Evolutionary conservation across 2,329 filamentous ascomycete species (phyloP).

Genomic region (Pseudogymnoascus sp.): DNA sequence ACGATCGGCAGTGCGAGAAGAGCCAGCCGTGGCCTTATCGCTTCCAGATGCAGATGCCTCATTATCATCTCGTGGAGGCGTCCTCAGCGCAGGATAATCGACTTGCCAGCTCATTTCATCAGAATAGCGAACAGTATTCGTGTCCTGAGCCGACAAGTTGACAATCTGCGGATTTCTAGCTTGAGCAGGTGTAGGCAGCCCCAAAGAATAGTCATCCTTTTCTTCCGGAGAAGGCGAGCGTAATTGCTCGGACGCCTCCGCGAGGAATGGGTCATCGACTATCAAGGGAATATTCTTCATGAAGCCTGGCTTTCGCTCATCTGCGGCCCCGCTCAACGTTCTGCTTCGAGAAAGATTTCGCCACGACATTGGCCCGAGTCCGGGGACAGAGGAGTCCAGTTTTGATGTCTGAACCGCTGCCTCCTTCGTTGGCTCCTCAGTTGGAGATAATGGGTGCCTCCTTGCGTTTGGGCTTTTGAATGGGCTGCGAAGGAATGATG

Average conservation of each 20-base stretch:
- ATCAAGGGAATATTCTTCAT: background rate
- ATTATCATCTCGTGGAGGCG: background rate
- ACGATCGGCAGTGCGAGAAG: background rate
- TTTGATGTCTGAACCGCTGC: background rate
- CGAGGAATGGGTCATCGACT: conserved; percentile 21
- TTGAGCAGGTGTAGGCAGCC: conserved; percentile 13
- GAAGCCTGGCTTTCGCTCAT: conserved; percentile 8
- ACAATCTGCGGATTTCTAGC: conserved; percentile 14
- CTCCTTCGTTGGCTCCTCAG: background rate
- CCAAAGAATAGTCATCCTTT: conserved; percentile 21
- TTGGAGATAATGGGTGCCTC: conserved; percentile 16
- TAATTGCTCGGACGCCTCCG: conserved; percentile 3
- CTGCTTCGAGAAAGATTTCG: background rate
- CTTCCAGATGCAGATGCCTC: background rate
- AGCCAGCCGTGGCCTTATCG: background rate
- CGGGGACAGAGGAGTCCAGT: background rate
- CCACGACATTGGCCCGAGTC: background rate
- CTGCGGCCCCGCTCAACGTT: conserved; percentile 4
- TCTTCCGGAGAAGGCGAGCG: conserved; percentile 20
- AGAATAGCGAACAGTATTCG: background rate
- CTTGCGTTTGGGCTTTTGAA: conserved; percentile 28
- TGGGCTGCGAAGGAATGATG: conserved; percentile 28
- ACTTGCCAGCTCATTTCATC: conserved; percentile 13
- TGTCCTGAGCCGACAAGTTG: background rate
- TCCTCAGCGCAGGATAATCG: conserved; percentile 2